phyloP scores from a whole-genome alignment of 208 protist species.

The Trypanosoma grayi region DNA sequence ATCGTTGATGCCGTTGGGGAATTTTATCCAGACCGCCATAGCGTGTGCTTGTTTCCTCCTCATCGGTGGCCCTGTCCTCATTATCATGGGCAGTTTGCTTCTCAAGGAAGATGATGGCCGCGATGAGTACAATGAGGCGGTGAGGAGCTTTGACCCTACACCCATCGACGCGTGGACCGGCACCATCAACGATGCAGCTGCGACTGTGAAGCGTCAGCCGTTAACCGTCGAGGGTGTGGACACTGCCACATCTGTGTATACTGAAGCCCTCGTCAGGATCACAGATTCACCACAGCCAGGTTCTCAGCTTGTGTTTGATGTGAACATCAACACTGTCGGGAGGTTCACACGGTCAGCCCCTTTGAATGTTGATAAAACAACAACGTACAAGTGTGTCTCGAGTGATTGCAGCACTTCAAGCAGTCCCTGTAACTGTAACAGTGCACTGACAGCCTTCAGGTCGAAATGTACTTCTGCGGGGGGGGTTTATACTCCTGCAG shows the following conservation, averaged over 20 bases:
- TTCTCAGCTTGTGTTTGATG: background rate
- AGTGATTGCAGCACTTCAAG: background rate
- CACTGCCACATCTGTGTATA: conserved; percentile 5
- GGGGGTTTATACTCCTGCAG: background rate
- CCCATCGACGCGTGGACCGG: conserved; percentile 16
- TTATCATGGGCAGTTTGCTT: conserved; percentile 10
- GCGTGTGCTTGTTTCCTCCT: conserved; percentile 17
- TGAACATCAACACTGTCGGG: conserved; percentile 7
- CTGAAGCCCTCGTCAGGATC: conserved; percentile 1
- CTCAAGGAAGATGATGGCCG: background rate
- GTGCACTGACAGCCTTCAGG: background rate
- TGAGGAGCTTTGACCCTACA: conserved; percentile 19
- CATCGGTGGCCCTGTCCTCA: conserved; percentile 18
- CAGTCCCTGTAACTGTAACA: background rate
- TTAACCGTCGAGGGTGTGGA: conserved; percentile 6
- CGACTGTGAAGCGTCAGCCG: conserved; percentile 9
- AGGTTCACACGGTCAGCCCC: background rate
- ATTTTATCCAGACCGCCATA: conserved; percentile 14
- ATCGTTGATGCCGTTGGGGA: conserved; percentile 16
- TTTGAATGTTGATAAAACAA: background rate
- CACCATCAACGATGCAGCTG: conserved; percentile 3
- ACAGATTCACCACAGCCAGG: too few relatives aligned
- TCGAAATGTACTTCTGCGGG: background rate
- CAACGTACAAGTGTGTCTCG: background rate
- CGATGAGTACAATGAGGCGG: conserved; percentile 10